Percentiles rank a stretch among this genome's conserved stretches.
Evolutionary conservation across 768 basidiomycete genomes (phyloP).

Genomic region (Mycena filopes): DNA sequence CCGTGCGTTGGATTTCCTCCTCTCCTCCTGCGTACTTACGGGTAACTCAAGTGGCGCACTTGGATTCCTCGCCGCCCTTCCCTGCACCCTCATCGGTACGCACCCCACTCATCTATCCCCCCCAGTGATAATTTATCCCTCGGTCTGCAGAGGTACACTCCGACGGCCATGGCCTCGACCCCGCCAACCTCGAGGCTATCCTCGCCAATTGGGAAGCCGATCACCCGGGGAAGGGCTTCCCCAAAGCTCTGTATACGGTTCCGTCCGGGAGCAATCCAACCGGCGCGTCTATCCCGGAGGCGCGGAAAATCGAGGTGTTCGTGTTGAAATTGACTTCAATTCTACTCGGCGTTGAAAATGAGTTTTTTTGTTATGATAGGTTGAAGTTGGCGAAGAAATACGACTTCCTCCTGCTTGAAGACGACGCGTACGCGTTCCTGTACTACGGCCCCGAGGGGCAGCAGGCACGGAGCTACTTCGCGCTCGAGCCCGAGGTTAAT

Average conservation of each 20-base stretch:
- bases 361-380: no score
- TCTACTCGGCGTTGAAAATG: no score
- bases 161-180: conserved; percentile 66
- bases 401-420: conserved; percentile 63
- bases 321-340: no score
- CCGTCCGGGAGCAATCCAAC: conserved; percentile 50
- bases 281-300: conserved; percentile 44
- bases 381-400: conserved; percentile 68
- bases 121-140: neutral
- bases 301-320: conserved; percentile 32
- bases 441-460: conserved; percentile 30
- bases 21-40: neutral
- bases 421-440: conserved; percentile 38
- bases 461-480: conserved; percentile 43
- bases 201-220: conserved; percentile 57
- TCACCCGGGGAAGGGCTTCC: conserved; percentile 64
- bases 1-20: conserved; percentile 13
- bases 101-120: neutral
- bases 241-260: conserved; percentile 73
- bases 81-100: conserved; percentile 39
- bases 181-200: conserved; percentile 56
- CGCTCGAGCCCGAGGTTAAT: conserved; percentile 43
- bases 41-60: conserved; percentile 18
- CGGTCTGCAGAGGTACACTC: conserved; percentile 63
- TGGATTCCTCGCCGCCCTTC: conserved; percentile 27